Percentiles rank a stretch among this genome's conserved stretches.
Conservation (phyloP, 2,329 filamentous ascomycete genomes). For the Botrytis tulipae region DNA sequence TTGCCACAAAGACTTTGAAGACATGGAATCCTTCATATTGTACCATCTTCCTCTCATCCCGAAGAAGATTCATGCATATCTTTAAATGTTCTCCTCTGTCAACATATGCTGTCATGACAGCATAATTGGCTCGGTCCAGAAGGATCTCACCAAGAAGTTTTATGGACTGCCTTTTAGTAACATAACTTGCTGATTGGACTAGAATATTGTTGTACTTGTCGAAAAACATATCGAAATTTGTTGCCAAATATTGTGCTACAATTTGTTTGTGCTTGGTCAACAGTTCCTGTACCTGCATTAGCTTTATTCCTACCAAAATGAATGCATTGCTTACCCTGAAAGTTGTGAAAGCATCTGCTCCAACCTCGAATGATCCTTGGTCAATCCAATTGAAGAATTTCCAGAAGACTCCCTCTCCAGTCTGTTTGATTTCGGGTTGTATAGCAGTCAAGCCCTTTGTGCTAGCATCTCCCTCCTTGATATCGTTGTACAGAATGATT, state of each 20-base stretch:
- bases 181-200: conserved; percentile 90
- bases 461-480: conserved; percentile 61
- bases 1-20: conserved; percentile 99
- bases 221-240: conserved; percentile 94
- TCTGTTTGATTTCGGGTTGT: conserved; percentile 71
- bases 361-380: conserved; percentile 92
- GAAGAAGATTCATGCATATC: conserved; percentile 94
- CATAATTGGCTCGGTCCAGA: conserved; percentile 93
- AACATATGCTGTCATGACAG: conserved; percentile 96
- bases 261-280: conserved; percentile 91
- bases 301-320: neutral
- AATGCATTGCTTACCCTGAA: conserved; percentile 67
- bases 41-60: conserved; percentile 97
- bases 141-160: conserved; percentile 94
- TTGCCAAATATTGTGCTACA: conserved; percentile 80
- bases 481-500: conserved; percentile 90
- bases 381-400: conserved; percentile 97
- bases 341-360: conserved; percentile 95
- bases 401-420: conserved; percentile 88
- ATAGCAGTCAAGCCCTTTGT: conserved; percentile 76
- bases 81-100: conserved; percentile 94
- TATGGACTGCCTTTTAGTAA: conserved; percentile 97
- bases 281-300: conserved; percentile 66
- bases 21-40: conserved; percentile 99
- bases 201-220: conserved; percentile 82